Evolutionary conservation across 495 filamentous ascomycete genomes (phyloP).

Genomic region (Neurospora intermedia): DNA sequence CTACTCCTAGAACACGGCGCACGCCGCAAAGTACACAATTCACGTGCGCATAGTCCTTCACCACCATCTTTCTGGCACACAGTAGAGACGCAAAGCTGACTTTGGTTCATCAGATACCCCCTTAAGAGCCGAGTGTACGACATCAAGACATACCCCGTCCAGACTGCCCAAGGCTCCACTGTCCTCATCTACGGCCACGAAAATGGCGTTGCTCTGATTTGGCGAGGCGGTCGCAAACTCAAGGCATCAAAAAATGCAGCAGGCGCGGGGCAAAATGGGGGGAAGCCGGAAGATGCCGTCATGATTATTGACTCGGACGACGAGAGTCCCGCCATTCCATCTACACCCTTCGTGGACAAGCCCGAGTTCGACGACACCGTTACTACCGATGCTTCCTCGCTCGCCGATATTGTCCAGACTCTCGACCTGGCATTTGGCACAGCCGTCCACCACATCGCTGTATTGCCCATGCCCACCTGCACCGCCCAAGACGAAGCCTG

Average conservation of each 20-base stretch:
- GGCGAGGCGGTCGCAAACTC: conserved; percentile 66
- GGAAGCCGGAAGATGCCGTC: conserved; percentile 42
- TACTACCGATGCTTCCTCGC: conserved; percentile 29
- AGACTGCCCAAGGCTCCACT: conserved; percentile 72
- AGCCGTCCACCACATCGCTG: conserved; percentile 47
- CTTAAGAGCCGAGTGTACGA: conserved; percentile 63
- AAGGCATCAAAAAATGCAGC: conserved; percentile 29
- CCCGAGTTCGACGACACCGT: conserved; percentile 38
- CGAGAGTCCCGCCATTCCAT: conserved; percentile 33
- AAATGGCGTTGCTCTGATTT: conserved; percentile 63
- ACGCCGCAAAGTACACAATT: conserved; percentile 27
- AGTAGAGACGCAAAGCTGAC: conserved; percentile 2
- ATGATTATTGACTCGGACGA: conserved; percentile 79
- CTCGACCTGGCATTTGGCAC: conserved; percentile 59
- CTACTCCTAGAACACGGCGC: conserved; percentile 19
- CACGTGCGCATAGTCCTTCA: conserved; percentile 11
- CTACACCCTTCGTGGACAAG: conserved; percentile 28
- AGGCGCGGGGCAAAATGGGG: conserved; percentile 31
- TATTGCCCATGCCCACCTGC: conserved; percentile 41
- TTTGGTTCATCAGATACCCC: conserved; percentile 48
- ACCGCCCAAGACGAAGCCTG: conserved; percentile 38
- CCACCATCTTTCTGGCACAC: neutral
- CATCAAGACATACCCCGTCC: conserved; percentile 63
- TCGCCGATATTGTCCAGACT: conserved; percentile 48
- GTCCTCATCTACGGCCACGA: conserved; percentile 77